Evolutionary conservation across 257 asterid species (phyloP).

Genomic region (Avicennia marina): DNA sequence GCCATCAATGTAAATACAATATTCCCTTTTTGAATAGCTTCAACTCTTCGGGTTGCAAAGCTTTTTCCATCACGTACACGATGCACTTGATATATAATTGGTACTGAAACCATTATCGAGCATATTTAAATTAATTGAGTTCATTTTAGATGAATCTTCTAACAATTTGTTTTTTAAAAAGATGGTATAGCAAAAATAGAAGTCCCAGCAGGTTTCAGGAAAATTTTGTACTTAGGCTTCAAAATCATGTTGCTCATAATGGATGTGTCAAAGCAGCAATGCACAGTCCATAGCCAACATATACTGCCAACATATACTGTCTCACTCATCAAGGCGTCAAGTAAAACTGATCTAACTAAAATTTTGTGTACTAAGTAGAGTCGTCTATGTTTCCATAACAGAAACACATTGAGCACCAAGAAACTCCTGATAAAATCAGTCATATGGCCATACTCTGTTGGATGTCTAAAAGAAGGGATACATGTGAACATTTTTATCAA

Average conservation of each 20-base stretch:
- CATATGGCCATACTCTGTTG: too few species aligned
- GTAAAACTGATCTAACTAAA: background rate
- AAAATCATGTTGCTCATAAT: background rate
- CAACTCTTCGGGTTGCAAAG: slow-evolving; percentile 96
- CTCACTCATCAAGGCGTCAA: background rate
- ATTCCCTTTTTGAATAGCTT: slow-evolving; percentile 90
- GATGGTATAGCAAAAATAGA: background rate
- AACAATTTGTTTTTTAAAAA: background rate
- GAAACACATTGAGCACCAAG: too few species aligned
- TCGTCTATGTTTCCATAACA: slow-evolving; percentile 4
- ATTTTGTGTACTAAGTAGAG: background rate
- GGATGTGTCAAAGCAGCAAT: background rate
- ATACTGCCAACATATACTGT: background rate
- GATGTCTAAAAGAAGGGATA: too few species aligned
- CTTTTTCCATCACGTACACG: slow-evolving; percentile 97
- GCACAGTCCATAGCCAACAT: background rate
- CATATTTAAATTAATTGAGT: background rate
- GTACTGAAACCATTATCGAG: slow-evolving; percentile 49
- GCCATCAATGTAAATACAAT: slow-evolving; percentile 69
- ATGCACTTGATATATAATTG: slow-evolving; percentile 85
- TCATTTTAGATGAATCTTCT: slow-evolving; percentile 3
- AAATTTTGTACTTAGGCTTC: slow-evolving; percentile 2
- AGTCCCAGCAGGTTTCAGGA: slow-evolving; percentile 4
- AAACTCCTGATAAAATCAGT: too few species aligned
- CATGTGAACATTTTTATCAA: too few species aligned